Percentiles rank a stretch among this genome's conserved stretches.
Conservation (phyloP, 352 stramenopile genomes). For the Phytophthora multivora region DNA sequence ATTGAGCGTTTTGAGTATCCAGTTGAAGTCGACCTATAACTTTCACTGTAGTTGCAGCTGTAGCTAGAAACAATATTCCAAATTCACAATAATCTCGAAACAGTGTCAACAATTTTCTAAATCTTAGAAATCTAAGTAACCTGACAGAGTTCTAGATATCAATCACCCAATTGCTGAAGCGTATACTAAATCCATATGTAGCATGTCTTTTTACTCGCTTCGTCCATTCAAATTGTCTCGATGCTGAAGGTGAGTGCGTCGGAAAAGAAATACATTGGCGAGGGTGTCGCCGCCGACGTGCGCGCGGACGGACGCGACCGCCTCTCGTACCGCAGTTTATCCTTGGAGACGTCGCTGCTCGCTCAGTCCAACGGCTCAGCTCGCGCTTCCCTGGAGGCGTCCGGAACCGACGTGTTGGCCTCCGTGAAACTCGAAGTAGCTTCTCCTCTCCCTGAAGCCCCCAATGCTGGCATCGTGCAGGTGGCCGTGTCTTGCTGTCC, state of each 20-base stretch:
- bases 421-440: conserved; percentile 81
- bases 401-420: conserved; percentile 74
- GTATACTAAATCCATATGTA: not conserved
- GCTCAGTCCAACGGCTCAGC: conserved; percentile 82
- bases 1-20: no score
- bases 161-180: not conserved
- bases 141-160: not conserved
- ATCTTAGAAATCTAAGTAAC: no score
- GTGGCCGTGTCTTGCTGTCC: conserved; percentile 67
- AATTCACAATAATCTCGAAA: no score
- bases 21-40: not conserved
- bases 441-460: conserved; percentile 48
- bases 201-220: not conserved
- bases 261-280: conserved; percentile 75
- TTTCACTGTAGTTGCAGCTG: no score
- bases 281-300: conserved; percentile 73
- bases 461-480: conserved; percentile 56
- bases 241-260: conserved; percentile 84
- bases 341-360: conserved; percentile 73
- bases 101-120: no score
- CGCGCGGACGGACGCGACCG: conserved; percentile 70
- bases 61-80: no score
- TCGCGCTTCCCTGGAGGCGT: conserved; percentile 65
- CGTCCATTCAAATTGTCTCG: conserved; percentile 7
- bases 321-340: conserved; percentile 63